Evolutionary conservation across 805 yeast species (phyloP).

Genomic region (Metschnikowia amazonensis): DNA sequence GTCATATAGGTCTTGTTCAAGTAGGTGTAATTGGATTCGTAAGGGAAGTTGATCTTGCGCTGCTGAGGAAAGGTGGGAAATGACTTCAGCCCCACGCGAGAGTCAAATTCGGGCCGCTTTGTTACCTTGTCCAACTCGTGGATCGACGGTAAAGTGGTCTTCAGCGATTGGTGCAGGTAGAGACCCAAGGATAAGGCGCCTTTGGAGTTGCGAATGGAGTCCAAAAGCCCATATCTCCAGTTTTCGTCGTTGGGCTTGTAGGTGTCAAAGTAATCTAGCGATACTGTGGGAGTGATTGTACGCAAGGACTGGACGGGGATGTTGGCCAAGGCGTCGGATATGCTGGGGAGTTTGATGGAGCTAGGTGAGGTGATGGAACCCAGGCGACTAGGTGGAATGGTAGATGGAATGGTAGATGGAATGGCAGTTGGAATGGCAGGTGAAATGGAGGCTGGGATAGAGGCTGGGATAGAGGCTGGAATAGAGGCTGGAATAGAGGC

Average conservation of each 20-base stretch:
- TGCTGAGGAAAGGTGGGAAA: constrained; percentile 20
- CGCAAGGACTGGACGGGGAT: constrained; percentile 1
- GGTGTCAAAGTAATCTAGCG: constrained; percentile 43
- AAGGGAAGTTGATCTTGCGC: constrained; percentile 47
- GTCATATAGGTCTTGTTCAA: constrained; percentile 45
- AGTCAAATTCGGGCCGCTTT: constrained; percentile 35
- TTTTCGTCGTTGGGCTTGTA: constrained; percentile 44
- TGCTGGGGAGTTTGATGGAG: constrained; percentile 30
- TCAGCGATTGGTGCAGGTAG: background rate
- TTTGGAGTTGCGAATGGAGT: constrained; percentile 28
- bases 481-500: too few species aligned
- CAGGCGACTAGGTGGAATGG: too few species aligned
- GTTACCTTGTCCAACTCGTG: constrained; percentile 8
- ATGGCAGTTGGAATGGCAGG: too few species aligned
- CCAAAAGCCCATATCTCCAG: constrained; percentile 41
- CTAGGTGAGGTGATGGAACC: too few species aligned
- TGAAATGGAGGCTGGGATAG: too few species aligned
- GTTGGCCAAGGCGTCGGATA: constrained; percentile 19
- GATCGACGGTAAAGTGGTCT: constrained; percentile 12
- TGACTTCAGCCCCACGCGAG: constrained; percentile 31
- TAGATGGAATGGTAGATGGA: too few species aligned
- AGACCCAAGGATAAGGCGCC: background rate
- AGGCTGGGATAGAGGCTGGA: too few species aligned
- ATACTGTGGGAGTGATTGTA: constrained; percentile 31
- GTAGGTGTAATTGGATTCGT: constrained; percentile 50